A percentile compares a stretch with the other conserved stretches of the same genome.
These are phyloP conservation scores for Mycocentrospora acerina DNA, from an alignment of 2,329 filamentous ascomycete genomes.

Conservation along the genomic window DNA sequence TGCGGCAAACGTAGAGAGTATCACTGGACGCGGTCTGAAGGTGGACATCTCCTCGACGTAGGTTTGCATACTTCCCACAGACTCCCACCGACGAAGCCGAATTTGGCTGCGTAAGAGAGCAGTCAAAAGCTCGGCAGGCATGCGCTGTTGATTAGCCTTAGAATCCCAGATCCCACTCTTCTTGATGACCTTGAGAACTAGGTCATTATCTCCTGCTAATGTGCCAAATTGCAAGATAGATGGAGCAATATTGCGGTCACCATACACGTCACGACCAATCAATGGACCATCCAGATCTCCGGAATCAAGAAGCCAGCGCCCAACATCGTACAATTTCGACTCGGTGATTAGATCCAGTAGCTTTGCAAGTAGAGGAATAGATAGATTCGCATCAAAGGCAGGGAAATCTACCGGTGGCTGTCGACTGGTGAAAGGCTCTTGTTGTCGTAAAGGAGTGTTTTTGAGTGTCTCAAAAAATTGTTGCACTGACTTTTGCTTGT, in stretches of 20 bases:
- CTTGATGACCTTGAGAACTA: slow-evolving; percentile 36
- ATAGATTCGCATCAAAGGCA: slow-evolving; percentile 49
- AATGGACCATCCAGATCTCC: slow-evolving; percentile 57
- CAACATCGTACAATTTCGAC: slow-evolving; percentile 51
- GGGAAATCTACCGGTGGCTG: slow-evolving; percentile 46
- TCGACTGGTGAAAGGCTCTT: slow-evolving; percentile 27
- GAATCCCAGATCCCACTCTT: slow-evolving; percentile 17
- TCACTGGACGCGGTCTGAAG: slow-evolving; percentile 28
- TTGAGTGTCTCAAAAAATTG: slow-evolving; percentile 45
- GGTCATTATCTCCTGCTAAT: slow-evolving; percentile 48
- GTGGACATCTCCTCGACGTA: slow-evolving; percentile 25
- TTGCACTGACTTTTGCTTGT: slow-evolving; percentile 45
- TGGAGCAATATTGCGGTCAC: slow-evolving; percentile 51
- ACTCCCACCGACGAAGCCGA: slow-evolving; percentile 43
- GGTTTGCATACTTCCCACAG: slow-evolving; percentile 42
- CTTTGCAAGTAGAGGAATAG: slow-evolving; percentile 50
- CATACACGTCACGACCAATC: slow-evolving; percentile 50
- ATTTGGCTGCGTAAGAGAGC: slow-evolving; percentile 49
- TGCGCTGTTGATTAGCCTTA: slow-evolving; percentile 23
- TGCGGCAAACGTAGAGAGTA: slow-evolving; percentile 34
- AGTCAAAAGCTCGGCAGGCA: slow-evolving; percentile 39
- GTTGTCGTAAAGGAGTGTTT: slow-evolving; percentile 11
- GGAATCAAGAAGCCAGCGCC: slow-evolving; percentile 55
- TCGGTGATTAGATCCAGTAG: slow-evolving; percentile 55
- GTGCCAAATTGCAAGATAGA: slow-evolving; percentile 58